phyloP scores from a whole-genome alignment of 2,329 filamentous ascomycete genomes.

The Rhynchosporium graminicola region DNA sequence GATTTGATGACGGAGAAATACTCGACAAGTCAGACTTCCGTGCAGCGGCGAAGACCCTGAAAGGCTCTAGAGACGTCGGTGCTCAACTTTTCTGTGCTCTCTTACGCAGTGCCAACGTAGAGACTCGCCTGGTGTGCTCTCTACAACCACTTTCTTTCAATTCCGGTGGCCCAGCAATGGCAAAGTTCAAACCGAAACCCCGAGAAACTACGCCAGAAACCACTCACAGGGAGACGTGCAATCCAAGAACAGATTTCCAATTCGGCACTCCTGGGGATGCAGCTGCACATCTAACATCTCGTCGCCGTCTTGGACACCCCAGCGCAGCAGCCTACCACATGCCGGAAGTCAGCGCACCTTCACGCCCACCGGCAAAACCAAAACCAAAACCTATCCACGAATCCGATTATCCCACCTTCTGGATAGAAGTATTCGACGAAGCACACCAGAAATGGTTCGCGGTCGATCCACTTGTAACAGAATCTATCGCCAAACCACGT shows the following conservation, averaged over 20 bases:
- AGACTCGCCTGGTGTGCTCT: conserved; percentile 84
- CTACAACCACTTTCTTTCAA: conserved; percentile 68
- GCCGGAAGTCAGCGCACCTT: conserved; percentile 45
- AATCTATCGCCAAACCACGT: conserved; percentile 72
- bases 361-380: conserved; percentile 41
- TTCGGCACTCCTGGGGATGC: conserved; percentile 19
- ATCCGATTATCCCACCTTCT: conserved; percentile 81
- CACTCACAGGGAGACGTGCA: conserved; percentile 39
- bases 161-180: conserved; percentile 46
- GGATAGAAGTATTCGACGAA: conserved; percentile 88
- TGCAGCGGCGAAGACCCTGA: conserved; percentile 64
- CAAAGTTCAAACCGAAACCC: conserved; percentile 28
- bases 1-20: conserved; percentile 54
- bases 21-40: conserved; percentile 71
- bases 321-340: conserved; percentile 54
- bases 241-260: conserved; percentile 17
- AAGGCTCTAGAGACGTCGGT: conserved; percentile 86
- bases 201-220: conserved; percentile 34
- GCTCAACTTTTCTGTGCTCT: conserved; percentile 89
- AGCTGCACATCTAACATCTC: conserved; percentile 28
- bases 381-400: conserved; percentile 56
- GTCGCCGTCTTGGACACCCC: conserved; percentile 40
- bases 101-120: conserved; percentile 78
- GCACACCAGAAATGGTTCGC: conserved; percentile 90
- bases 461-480: conserved; percentile 81